These are phyloP conservation scores for Ceratobasidium papillatum DNA, from an alignment of 1,284 basidiomycete genomes.

Conservation along the genomic window DNA sequence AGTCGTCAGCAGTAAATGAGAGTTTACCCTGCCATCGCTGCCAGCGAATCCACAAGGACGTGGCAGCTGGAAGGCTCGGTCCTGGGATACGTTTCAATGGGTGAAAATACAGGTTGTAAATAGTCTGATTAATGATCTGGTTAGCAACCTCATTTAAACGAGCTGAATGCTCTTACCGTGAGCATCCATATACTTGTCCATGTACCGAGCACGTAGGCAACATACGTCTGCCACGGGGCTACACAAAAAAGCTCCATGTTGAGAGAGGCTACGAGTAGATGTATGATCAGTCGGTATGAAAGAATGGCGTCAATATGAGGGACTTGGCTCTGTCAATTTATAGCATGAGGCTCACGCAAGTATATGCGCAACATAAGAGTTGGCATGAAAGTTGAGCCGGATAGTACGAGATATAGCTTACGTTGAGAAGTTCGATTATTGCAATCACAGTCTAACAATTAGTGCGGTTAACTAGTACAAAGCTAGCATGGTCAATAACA, in stretches of 20 bases:
- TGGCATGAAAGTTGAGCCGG: no score
- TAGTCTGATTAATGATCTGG: neutral
- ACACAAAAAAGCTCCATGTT: neutral
- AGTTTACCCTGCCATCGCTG: slow-evolving; percentile 2
- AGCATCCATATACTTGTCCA: neutral
- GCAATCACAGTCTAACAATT: no score
- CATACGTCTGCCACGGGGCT: neutral
- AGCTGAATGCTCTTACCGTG: neutral
- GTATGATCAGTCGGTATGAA: neutral
- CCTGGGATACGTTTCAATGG: slow-evolving; percentile 6
- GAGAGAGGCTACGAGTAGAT: neutral
- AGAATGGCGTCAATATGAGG: neutral
- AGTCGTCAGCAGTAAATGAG: slow-evolving; percentile 5
- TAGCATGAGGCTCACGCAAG: neutral
- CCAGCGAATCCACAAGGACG: slow-evolving; percentile 5
- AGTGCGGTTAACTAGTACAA: no score
- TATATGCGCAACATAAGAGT: neutral
- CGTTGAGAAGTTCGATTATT: no score
- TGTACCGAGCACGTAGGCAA: neutral
- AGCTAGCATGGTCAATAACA: no score
- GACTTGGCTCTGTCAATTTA: neutral
- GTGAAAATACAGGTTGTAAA: slow-evolving; percentile 8
- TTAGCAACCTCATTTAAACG: neutral
- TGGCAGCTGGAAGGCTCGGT: neutral
- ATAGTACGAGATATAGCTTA: no score